These are phyloP conservation scores for Crepidotus variabilis DNA, from an alignment of 768 basidiomycete genomes.

Conservation along the genomic window DNA sequence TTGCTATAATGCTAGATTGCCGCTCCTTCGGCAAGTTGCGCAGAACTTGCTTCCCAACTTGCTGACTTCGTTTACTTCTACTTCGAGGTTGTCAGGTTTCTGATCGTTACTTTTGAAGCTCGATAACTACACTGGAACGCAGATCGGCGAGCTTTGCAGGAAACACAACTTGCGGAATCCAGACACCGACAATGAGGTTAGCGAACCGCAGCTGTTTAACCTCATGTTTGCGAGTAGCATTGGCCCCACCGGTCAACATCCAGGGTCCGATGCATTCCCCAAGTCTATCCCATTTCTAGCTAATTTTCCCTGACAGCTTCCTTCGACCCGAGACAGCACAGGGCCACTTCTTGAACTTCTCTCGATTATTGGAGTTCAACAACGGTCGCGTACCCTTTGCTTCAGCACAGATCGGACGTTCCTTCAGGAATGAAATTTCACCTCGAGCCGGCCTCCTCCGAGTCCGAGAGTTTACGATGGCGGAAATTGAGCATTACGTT, in stretches of 20 bases:
- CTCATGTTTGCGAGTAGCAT: constrained; percentile 98
- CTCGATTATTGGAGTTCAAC: constrained; percentile 95
- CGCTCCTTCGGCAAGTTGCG: background rate
- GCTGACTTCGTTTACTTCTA: too few species aligned
- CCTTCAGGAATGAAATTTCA: constrained; percentile 98
- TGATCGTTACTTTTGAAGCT: constrained; percentile 42
- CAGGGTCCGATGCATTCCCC: constrained; percentile 55
- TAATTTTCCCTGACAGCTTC: constrained; percentile 46
- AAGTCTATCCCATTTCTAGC: constrained; percentile 3
- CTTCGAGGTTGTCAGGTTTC: too few species aligned
- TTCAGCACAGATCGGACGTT: constrained; percentile 92
- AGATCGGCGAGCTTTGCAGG: constrained; percentile 83
- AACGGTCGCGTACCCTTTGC: constrained; percentile 96
- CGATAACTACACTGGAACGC: constrained; percentile 89
- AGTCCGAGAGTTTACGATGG: constrained; percentile 99
- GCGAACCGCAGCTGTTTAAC: constrained; percentile 94
- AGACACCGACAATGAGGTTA: constrained; percentile 87
- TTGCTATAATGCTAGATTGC: background rate
- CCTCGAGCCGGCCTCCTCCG: constrained; percentile 94
- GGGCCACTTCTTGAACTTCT: constrained; percentile 98
- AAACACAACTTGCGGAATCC: constrained; percentile 83
- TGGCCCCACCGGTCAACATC: constrained; percentile 95
- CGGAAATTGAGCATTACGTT: constrained; percentile 98
- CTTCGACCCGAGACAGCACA: constrained; percentile 98
- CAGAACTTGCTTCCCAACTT: too few species aligned